phyloP scores from a whole-genome alignment of 352 stramenopile genomes.

The Pythium graminicola region DNA sequence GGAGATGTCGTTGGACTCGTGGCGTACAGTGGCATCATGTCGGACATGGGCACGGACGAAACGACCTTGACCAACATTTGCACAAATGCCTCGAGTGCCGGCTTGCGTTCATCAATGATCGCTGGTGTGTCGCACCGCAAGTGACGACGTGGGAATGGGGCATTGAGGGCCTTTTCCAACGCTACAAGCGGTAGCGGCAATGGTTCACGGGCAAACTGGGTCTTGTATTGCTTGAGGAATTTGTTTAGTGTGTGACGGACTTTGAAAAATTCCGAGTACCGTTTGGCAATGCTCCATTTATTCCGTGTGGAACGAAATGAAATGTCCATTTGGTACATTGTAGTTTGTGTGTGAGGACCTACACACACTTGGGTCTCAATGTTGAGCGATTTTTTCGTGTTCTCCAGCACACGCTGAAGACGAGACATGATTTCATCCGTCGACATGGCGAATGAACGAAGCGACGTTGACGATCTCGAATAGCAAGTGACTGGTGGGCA shows the following conservation, averaged over 20 bases:
- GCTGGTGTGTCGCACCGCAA: constrained; percentile 58
- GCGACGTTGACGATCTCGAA: not conserved
- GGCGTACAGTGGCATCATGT: constrained; percentile 16
- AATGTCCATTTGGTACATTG: constrained; percentile 85
- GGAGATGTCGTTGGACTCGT: constrained; percentile 12
- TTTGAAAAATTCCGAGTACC: constrained; percentile 82
- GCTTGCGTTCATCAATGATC: constrained; percentile 69
- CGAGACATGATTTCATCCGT: constrained; percentile 48
- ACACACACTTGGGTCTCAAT: constrained; percentile 71
- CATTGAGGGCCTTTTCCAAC: constrained; percentile 46
- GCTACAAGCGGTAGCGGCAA: constrained; percentile 31
- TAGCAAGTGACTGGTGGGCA: not conserved
- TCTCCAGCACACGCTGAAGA: constrained; percentile 68
- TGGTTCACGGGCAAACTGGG: constrained; percentile 7
- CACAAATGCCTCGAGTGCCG: constrained; percentile 68
- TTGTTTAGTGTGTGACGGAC: constrained; percentile 53
- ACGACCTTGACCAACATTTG: constrained; percentile 79
- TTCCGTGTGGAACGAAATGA: constrained; percentile 78
- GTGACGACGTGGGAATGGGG: constrained; percentile 65
- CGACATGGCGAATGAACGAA: constrained; percentile 32
- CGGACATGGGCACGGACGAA: constrained; percentile 57
- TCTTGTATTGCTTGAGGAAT: constrained; percentile 65
- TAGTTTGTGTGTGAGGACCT: constrained; percentile 42
- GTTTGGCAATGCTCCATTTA: constrained; percentile 83
- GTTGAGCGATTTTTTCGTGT: constrained; percentile 70